Evolutionary conservation across 1,139 yeast genomes (phyloP).

Genomic region (Saccharomyces pastorianus): DNA sequence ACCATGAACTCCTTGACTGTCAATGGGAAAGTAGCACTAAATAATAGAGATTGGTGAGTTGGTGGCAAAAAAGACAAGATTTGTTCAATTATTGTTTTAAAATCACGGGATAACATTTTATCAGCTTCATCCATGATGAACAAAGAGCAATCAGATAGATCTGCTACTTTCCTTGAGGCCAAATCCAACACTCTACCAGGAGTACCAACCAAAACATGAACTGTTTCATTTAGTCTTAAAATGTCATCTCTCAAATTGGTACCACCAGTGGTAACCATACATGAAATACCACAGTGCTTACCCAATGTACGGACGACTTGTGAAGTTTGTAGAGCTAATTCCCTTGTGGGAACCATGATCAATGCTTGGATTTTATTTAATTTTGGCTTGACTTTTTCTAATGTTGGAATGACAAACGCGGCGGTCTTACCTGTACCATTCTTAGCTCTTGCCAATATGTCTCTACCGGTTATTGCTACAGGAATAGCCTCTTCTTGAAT

Average conservation of each 20-base stretch:
- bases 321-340: slow-evolving; percentile 91
- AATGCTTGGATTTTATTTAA: slow-evolving; percentile 79
- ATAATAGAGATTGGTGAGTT: slow-evolving; percentile 76
- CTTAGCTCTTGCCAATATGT: slow-evolving; percentile 93
- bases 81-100: slow-evolving; percentile 81
- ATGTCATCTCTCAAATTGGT: slow-evolving; percentile 91
- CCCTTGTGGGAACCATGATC: slow-evolving; percentile 88
- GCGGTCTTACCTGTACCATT: slow-evolving; percentile 99
- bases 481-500: slow-evolving; percentile 97
- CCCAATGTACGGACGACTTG: slow-evolving; percentile 97
- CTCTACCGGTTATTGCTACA: slow-evolving; percentile 90
- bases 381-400: slow-evolving; percentile 80
- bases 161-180: slow-evolving; percentile 82
- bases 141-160: slow-evolving; percentile 76
- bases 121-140: slow-evolving; percentile 99
- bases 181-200: slow-evolving; percentile 96
- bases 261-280: slow-evolving; percentile 99
- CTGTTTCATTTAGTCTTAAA: slow-evolving; percentile 83
- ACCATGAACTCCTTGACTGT: slow-evolving; percentile 92
- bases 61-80: slow-evolving; percentile 74
- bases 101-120: slow-evolving; percentile 88
- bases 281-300: slow-evolving; percentile 82
- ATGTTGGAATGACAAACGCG: slow-evolving; percentile 82
- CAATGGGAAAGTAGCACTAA: slow-evolving; percentile 93
- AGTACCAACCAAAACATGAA: slow-evolving; percentile 85